These are phyloP conservation scores for Leccinum longicurvipes DNA, from an alignment of 768 basidiomycete genomes.

Conservation along the genomic window DNA sequence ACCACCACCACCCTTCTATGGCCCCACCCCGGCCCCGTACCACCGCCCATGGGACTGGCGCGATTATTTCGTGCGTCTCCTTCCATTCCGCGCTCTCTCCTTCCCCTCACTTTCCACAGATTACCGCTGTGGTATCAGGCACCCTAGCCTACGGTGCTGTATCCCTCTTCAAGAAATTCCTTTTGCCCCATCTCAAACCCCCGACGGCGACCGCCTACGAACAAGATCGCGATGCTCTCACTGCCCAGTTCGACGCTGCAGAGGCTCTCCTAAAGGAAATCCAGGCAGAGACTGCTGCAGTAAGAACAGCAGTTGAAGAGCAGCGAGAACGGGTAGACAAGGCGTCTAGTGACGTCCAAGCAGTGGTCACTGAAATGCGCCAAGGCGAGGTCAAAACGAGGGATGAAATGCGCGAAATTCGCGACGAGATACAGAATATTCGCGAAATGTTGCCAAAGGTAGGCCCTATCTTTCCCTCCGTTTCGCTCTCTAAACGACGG, in stretches of 20 bases:
- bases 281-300: slow-evolving; percentile 69
- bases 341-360: slow-evolving; percentile 69
- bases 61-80: slow-evolving; percentile 85
- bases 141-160: slow-evolving; percentile 77
- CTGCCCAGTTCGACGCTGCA: slow-evolving; percentile 87
- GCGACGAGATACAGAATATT: slow-evolving; percentile 86
- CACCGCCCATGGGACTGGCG: slow-evolving; percentile 84
- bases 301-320: slow-evolving; percentile 69
- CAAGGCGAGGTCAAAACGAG: slow-evolving; percentile 75
- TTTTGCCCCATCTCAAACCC: slow-evolving; percentile 87
- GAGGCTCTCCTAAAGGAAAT: slow-evolving; percentile 80
- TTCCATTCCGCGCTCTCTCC: neutral
- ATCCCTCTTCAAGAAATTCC: slow-evolving; percentile 85
- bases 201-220: slow-evolving; percentile 88
- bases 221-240: slow-evolving; percentile 78
- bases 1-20: slow-evolving; percentile 37
- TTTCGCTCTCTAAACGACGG: neutral
- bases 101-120: slow-evolving; percentile 47
- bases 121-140: slow-evolving; percentile 89
- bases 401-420: slow-evolving; percentile 88
- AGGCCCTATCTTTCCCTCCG: slow-evolving; percentile 8
- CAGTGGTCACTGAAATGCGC: slow-evolving; percentile 69
- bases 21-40: slow-evolving; percentile 35
- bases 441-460: slow-evolving; percentile 94
- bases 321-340: slow-evolving; percentile 72